phyloP scores from a whole-genome alignment of 2,329 filamentous ascomycete species.

The Fusarium sp. region DNA sequence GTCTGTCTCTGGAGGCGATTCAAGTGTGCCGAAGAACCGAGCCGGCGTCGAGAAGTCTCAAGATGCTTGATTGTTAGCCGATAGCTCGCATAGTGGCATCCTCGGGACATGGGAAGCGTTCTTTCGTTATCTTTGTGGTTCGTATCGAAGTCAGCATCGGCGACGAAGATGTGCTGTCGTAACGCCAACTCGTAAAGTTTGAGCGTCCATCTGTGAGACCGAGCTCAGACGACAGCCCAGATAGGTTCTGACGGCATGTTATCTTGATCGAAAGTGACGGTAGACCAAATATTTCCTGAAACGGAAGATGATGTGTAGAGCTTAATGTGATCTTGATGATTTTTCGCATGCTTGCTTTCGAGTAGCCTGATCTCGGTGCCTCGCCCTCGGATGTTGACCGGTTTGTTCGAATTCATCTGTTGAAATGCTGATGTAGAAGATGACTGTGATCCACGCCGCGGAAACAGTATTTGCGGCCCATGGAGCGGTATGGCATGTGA shows the following conservation, averaged over 20 bases:
- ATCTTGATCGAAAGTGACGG: not conserved
- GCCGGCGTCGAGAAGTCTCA: not conserved
- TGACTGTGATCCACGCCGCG: not conserved
- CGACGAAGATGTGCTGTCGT: not conserved
- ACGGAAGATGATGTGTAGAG: not conserved
- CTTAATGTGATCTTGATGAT: not conserved
- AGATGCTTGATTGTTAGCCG: not conserved
- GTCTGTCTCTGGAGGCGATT: not conserved
- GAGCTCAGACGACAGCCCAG: not conserved
- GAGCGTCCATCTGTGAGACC: not conserved
- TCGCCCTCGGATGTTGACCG: not conserved
- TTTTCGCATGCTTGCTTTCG: not conserved
- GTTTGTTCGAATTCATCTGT: not conserved
- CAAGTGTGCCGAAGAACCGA: not conserved
- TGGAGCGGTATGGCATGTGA: not conserved
- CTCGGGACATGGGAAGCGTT: fast-evolving
- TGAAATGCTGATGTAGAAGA: not conserved
- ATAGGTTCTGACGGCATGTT: not conserved
- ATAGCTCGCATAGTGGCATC: not conserved
- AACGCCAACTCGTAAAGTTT: not conserved
- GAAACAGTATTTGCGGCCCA: not conserved
- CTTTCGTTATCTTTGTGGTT: not conserved
- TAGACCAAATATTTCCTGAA: not conserved
- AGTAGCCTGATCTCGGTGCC: not conserved
- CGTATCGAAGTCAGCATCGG: not conserved